Conservation (phyloP, 352 stramenopile species). For the Peronospora farinosa region DNA sequence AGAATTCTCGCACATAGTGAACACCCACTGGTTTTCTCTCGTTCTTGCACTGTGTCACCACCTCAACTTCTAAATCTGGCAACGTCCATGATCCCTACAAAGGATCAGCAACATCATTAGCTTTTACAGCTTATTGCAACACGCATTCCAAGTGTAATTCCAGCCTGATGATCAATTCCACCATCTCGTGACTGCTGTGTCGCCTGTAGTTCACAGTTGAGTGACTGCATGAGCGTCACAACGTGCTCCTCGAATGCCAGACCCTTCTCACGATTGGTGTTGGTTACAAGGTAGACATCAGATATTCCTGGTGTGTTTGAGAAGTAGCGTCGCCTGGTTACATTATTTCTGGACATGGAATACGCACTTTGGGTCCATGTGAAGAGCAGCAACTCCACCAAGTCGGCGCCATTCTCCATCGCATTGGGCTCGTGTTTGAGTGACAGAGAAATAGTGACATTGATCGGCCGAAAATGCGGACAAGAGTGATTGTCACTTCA, state of each 20-base stretch:
- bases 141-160: neutral
- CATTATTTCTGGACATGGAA: neutral
- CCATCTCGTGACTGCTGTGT: conserved; percentile 68
- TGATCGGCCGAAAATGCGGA: neutral
- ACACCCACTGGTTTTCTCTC: conserved; percentile 64
- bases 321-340: conserved; percentile 4
- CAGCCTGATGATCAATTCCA: conserved; percentile 62
- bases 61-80: conserved; percentile 50
- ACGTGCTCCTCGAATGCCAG: conserved; percentile 59
- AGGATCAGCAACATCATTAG: neutral
- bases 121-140: too few species aligned
- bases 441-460: neutral
- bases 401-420: neutral
- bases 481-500: conserved; percentile 18
- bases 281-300: neutral
- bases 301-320: neutral
- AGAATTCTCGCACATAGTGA: conserved; percentile 65
- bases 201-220: conserved; percentile 44
- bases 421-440: neutral
- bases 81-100: conserved; percentile 55
- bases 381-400: conserved; percentile 7
- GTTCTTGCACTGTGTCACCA: conserved; percentile 82
- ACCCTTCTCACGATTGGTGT: conserved; percentile 40
- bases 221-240: conserved; percentile 40
- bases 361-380: neutral